Percentiles rank a stretch among this genome's conserved stretches.
These are phyloP conservation scores for Beta corolliflora DNA, from an alignment of 179 eudicot genomes.

Conservation along the genomic window DNA sequence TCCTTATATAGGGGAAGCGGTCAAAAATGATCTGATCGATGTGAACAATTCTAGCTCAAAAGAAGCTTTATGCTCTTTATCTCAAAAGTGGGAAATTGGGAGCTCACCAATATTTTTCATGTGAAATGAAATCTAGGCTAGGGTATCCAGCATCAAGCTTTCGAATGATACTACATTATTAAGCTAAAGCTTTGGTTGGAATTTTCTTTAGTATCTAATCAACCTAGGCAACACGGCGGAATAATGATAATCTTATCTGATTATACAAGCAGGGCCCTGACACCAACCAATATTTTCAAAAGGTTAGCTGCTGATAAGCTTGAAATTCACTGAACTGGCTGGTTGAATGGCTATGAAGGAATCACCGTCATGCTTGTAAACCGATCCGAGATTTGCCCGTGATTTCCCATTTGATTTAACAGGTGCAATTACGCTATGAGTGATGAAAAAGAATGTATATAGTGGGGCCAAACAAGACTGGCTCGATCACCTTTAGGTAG, in stretches of 20 bases:
- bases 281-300: neutral
- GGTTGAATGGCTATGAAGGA: slow-evolving; percentile 15
- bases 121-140: slow-evolving; percentile 1
- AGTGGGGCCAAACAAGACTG: slow-evolving; percentile 11
- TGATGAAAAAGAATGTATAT: neutral
- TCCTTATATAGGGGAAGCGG: slow-evolving; percentile 32
- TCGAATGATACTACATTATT: neutral
- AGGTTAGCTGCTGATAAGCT: slow-evolving; percentile 19
- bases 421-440: neutral
- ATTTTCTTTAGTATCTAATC: slow-evolving; percentile 25
- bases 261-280: slow-evolving; percentile 5
- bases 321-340: slow-evolving; percentile 11
- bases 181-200: slow-evolving; percentile 18
- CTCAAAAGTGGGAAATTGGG: slow-evolving; percentile 27
- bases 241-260: slow-evolving; percentile 20
- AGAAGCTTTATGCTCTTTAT: slow-evolving; percentile 31
- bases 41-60: slow-evolving; percentile 30
- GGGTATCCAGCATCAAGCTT: neutral
- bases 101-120: slow-evolving; percentile 6
- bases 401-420: slow-evolving; percentile 19
- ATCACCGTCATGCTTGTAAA: slow-evolving; percentile 6
- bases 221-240: slow-evolving; percentile 21
- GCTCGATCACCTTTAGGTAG: slow-evolving; percentile 1
- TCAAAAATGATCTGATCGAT: slow-evolving; percentile 14
- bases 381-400: slow-evolving; percentile 21